Percentiles rank a stretch among this genome's conserved stretches.
These are phyloP conservation scores for Truncatella angustata DNA, from an alignment of 2,329 filamentous ascomycete genomes.

Conservation along the genomic window DNA sequence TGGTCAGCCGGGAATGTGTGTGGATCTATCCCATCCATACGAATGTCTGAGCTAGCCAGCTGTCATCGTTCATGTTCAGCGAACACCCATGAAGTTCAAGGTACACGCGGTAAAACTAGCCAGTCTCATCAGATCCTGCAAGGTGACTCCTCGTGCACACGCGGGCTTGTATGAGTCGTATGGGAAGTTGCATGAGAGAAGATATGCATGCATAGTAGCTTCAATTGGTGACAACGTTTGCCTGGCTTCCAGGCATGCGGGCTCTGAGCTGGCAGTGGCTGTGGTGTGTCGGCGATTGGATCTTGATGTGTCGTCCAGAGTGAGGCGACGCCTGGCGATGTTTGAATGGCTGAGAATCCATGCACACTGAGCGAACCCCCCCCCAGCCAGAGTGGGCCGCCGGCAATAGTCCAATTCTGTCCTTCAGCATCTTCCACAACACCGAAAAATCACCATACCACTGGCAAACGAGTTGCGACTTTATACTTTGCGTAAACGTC, in stretches of 20 bases:
- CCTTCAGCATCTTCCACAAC: background rate
- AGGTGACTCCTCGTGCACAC: background rate
- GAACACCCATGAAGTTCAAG: background rate
- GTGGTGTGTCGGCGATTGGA: slow-evolving; percentile 18
- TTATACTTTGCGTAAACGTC: no score
- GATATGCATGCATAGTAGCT: slow-evolving; percentile 18
- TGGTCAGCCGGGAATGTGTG: slow-evolving; percentile 1
- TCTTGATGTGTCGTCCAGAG: slow-evolving; percentile 27
- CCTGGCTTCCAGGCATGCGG: slow-evolving; percentile 18
- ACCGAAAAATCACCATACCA: no score
- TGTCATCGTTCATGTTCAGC: slow-evolving; percentile 5
- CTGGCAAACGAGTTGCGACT: no score
- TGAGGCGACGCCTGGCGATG: slow-evolving; percentile 26
- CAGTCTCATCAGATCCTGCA: background rate
- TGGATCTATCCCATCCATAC: background rate
- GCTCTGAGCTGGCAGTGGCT: slow-evolving; percentile 13
- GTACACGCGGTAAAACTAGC: slow-evolving; percentile 2
- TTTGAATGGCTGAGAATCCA: slow-evolving; percentile 26
- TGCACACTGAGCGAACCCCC: background rate
- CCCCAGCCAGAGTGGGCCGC: background rate
- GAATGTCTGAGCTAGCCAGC: slow-evolving; percentile 6
- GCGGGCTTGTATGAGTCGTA: no score
- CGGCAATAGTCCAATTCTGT: background rate
- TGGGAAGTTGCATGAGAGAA: slow-evolving; percentile 22
- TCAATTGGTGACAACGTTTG: slow-evolving; percentile 20